Base-by-base conservation (phyloP, 257 asterid genomes). In the Rehmannia glutinosa region DNA sequence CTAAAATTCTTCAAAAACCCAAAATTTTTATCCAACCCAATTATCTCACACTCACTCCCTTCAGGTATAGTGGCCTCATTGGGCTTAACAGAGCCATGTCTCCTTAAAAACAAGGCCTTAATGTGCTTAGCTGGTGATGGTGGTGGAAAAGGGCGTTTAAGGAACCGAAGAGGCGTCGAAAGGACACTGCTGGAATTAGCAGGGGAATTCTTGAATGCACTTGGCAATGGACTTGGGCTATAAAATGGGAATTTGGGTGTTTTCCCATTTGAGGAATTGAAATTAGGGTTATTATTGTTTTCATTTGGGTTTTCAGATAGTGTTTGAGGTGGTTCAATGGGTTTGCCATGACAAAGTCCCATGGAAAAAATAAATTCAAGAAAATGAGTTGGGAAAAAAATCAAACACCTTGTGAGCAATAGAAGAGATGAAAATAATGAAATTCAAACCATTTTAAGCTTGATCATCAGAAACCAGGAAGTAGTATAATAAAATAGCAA, bases 331-430 rank as follows among this genome's bases (percentile, higher is more conserved):
- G 83, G 70, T 55, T 86, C 82, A 41, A 57, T 70, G 77, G 93
- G 98, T 85, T 93, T 93, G 52, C 98, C 98, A 75, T 86, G 91
- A 77, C 99, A 93, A 59, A 90, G 85, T 64, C 99, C 99, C 99
- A 93, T 93, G 80, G 81, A 23, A 73, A 54, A 54, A 66, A 53
- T 5, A 45, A n/a, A 45, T n/a, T 45, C 68, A 61, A 43, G 49
- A 42, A 66, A 50, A 35, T 30, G 16, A 56, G 15, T 9, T 33
- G 43, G 71, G 50, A 61, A 57, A 53, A 59, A 41, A 58, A 15
- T 39, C 33, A 27, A 23, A 32, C 27, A 39, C 25, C 28, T 54
- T 38, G 33, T 20, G 1, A 32, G 1, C 38, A n/a, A n/a, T n/a
- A n/a, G n/a, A n/a, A n/a, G n/a, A n/a, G n/a, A n/a, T n/a, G n/a